Percentiles rank a stretch among this genome's conserved stretches.
Evolutionary conservation across 805 yeast species (phyloP).

Genomic region (Maudiozyma bulderi): DNA sequence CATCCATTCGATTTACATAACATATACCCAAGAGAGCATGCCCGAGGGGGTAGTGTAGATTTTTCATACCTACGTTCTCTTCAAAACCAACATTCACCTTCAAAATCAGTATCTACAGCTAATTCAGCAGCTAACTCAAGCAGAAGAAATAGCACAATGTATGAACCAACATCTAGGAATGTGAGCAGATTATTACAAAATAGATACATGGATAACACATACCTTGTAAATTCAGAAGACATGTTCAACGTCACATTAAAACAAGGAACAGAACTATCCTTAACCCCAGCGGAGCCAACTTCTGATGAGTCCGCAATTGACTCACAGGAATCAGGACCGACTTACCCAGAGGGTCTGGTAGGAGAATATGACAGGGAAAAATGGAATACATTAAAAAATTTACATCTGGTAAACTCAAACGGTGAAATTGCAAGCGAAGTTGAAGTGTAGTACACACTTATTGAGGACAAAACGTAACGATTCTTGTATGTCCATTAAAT

Average conservation of each 20-base stretch:
- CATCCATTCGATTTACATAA: background rate
- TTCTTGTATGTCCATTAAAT: too few species aligned
- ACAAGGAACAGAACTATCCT: background rate
- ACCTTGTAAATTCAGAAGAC: constrained; percentile 4
- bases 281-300: background rate
- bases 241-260: constrained; percentile 1
- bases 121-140: constrained; percentile 5
- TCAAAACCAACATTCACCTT: constrained; percentile 27
- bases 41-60: constrained; percentile 24
- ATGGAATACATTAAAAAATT: constrained; percentile 18
- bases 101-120: constrained; percentile 17
- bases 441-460: background rate
- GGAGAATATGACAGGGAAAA: constrained; percentile 31
- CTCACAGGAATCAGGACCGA: constrained; percentile 10
- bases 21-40: constrained; percentile 6
- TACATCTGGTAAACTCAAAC: constrained; percentile 5
- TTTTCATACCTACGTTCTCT: constrained; percentile 24
- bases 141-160: constrained; percentile 13
- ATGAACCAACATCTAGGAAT: constrained; percentile 6
- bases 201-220: constrained; percentile 6
- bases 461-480: too few species aligned
- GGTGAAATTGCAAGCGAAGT: constrained; percentile 1
- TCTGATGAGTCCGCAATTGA: constrained; percentile 5
- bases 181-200: constrained; percentile 10
- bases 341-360: constrained; percentile 21